Conservation (phyloP, 2,329 filamentous ascomycete genomes). For the Beauveria brongniartii region DNA sequence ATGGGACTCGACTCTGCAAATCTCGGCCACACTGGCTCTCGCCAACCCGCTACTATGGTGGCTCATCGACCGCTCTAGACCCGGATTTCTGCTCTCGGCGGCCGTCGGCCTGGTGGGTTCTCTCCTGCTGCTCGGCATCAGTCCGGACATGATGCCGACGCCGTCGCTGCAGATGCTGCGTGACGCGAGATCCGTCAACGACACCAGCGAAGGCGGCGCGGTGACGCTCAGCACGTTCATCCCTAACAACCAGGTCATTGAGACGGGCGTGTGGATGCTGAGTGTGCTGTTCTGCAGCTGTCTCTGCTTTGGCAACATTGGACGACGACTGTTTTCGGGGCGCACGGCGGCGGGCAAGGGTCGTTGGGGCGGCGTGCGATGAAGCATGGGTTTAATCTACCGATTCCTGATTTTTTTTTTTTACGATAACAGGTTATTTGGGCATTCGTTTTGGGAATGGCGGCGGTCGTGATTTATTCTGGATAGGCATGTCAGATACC, state of each 20-base stretch:
- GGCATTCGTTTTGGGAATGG: not conserved
- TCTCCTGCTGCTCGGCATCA: constrained; percentile 61
- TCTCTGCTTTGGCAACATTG: constrained; percentile 94
- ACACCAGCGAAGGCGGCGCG: constrained; percentile 16
- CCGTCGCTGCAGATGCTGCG: constrained; percentile 40
- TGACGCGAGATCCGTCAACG: constrained; percentile 13
- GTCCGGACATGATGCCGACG: constrained; percentile 68
- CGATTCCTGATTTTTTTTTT: not conserved
- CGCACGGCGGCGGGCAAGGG: constrained; percentile 32
- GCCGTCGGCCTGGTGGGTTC: constrained; percentile 69
- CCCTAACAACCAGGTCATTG: constrained; percentile 52
- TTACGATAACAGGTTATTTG: not conserved
- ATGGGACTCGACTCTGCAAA: constrained; percentile 92
- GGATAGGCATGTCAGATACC: constrained; percentile 6
- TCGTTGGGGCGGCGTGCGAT: constrained; percentile 38
- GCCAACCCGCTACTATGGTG: constrained; percentile 96
- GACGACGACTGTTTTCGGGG: constrained; percentile 62
- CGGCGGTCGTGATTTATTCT: not conserved
- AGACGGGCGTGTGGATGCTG: constrained; percentile 77
- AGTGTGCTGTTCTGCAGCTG: constrained; percentile 93
- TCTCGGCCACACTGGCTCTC: constrained; percentile 79
- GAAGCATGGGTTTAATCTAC: not conserved
- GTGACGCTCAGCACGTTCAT: constrained; percentile 46
- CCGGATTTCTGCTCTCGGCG: constrained; percentile 74
- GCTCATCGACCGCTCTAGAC: constrained; percentile 80